phyloP scores from a whole-genome alignment of 306 rosid genomes.

The Glycine latifolia region DNA sequence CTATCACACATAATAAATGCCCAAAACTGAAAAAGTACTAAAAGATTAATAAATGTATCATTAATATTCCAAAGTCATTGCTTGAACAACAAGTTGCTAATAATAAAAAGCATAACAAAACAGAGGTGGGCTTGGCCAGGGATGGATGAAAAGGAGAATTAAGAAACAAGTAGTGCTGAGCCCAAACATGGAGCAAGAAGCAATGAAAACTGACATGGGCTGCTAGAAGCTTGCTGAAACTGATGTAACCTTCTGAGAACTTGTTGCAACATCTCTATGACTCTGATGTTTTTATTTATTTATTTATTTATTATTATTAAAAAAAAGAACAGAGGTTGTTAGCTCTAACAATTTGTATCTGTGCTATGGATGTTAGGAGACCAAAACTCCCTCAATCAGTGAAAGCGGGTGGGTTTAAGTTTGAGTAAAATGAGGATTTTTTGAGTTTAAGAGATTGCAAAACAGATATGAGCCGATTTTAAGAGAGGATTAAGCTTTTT shows the following conservation, averaged over 20 bases:
- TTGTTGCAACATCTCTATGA: not conserved
- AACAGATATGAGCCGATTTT: not conserved
- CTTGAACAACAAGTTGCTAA: not conserved
- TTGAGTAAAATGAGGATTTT: constrained; percentile 6
- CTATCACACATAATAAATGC: not conserved
- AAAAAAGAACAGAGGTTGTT: not conserved
- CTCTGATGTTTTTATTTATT: not conserved
- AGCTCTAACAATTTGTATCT: not conserved
- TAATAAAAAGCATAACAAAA: not conserved
- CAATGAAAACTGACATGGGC: not conserved
- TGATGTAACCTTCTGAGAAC: not conserved
- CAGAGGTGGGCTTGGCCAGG: constrained; percentile 4
- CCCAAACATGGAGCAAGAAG: not conserved
- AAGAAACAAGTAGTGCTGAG: constrained; percentile 1
- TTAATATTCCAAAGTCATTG: not conserved
- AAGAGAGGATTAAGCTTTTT: not conserved
- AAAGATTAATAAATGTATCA: not conserved
- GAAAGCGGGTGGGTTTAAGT: constrained; percentile 10
- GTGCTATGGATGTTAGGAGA: constrained; percentile 22
- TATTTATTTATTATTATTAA: not conserved
- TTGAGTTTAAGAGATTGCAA: not conserved
- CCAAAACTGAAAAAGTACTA: not conserved
- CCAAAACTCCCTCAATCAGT: not conserved
- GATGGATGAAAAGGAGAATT: not conserved
- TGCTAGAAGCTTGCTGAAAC: not conserved